Evolutionary conservation across 2,329 filamentous ascomycete genomes (phyloP).

Genomic region (Lasiodiplodia sp.): DNA sequence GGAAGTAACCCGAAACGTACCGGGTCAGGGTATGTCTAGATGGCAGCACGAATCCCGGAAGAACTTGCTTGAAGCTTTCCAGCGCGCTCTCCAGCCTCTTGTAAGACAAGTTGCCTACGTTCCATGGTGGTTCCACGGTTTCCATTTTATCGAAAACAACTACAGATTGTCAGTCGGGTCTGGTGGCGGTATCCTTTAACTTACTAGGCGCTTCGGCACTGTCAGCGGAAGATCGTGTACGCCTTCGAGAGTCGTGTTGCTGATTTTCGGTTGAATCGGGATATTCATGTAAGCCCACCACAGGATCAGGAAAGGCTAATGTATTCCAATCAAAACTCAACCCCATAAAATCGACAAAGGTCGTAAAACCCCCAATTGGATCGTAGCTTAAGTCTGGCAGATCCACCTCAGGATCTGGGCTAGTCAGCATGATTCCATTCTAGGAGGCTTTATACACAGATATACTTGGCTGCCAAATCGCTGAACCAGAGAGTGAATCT

Average conservation of each 20-base stretch:
- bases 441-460: no score
- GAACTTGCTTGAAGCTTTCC: constrained; percentile 35
- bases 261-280: constrained; percentile 17
- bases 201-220: constrained; percentile 30
- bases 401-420: constrained; percentile 29
- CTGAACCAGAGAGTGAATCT: no score
- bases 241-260: constrained; percentile 5
- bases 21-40: constrained; percentile 42
- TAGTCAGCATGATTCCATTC: background rate
- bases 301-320: constrained; percentile 10
- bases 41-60: constrained; percentile 40
- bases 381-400: constrained; percentile 6
- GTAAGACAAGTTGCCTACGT: constrained; percentile 36
- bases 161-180: constrained; percentile 33
- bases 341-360: constrained; percentile 10
- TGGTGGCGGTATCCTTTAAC: constrained; percentile 17
- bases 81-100: constrained; percentile 38
- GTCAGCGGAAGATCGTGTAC: background rate
- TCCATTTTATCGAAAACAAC: constrained; percentile 30
- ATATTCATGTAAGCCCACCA: no score
- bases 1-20: constrained; percentile 43
- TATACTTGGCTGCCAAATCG: no score
- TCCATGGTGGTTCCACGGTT: constrained; percentile 37
- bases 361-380: background rate
- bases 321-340: constrained; percentile 19